Evolutionary conservation across 352 stramenopile species (phyloP), one percentile per base, ranked within the genome.

Genomic region (Phytopythium litorale): DNA sequence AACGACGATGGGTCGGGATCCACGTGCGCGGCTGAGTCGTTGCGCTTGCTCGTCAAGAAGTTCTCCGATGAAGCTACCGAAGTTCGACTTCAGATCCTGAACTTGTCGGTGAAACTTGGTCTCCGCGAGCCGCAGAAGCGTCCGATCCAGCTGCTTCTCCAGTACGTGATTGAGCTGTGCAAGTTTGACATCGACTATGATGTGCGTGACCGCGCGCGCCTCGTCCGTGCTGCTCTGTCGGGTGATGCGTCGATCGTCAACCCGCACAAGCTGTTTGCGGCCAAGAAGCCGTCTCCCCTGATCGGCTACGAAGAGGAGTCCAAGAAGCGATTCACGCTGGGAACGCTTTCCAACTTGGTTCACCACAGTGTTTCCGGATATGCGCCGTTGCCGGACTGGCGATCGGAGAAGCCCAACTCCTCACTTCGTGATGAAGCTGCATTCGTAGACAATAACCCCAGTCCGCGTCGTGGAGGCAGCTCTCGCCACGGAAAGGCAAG

Each of bases 161-260:
- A 91, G 58, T 98, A 98, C 57, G 83, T 98, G 57, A 84, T 98
- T 38, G 91, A 98, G 64, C 70, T 98, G 33, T 93, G 85, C 58
- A 88, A 96, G 63, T 98, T 97, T 61, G 94, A 98, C 68, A 67
- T 86, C 8, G 88, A 97, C 64, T 97, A 97, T 60, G 94, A 98
- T 51, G 76, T 98, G 6, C 88, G 94, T 9, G 94, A 98, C 62
- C 87, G 93, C 8, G 89, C 88, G 23, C 86, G 94, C 49, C 78
- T 98, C 46, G 73, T 98, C n/a, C 83, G 84, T 25, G 79, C 84
- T 50, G 72, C 78, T 0, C 56, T 92, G 19, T 85, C 84, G 9
- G 81, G 76, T 12, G 81, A 91, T 45, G 72, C 73, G 3, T 77
- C 62, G 5, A 65, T 84, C 37, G 75, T 90, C 46, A 86, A 89